Percentiles rank a stretch among this genome's conserved stretches.
These are phyloP conservation scores for Exophiala sp. DNA, from an alignment of 2,329 filamentous ascomycete genomes.

Conservation along the genomic window DNA sequence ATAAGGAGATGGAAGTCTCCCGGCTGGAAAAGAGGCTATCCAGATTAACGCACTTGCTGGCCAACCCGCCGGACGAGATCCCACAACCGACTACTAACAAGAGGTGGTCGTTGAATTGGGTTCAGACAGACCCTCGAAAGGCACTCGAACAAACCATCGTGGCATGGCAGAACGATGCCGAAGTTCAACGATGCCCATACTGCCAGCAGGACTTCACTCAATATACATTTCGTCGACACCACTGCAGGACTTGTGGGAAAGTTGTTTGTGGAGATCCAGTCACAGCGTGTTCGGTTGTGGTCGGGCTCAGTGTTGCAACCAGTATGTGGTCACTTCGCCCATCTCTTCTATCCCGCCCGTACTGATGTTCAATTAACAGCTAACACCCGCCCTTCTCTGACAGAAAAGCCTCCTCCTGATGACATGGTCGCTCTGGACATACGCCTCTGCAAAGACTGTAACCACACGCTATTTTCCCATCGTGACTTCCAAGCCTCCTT, in stretches of 20 bases:
- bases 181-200: conserved; percentile 76
- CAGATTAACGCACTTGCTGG: conserved; percentile 77
- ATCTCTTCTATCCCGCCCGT: conserved; percentile 4
- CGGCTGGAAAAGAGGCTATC: conserved; percentile 86
- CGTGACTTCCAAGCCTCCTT: conserved; percentile 71
- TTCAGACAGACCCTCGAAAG: conserved; percentile 69
- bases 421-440: conserved; percentile 64
- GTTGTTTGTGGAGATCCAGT: conserved; percentile 85
- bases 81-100: conserved; percentile 45
- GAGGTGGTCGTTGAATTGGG: conserved; percentile 50
- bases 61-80: conserved; percentile 62
- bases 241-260: conserved; percentile 86
- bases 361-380: conserved; percentile 24
- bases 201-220: conserved; percentile 93
- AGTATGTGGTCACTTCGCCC: conserved; percentile 41
- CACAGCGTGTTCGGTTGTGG: conserved; percentile 77
- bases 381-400: conserved; percentile 19
- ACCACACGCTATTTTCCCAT: conserved; percentile 61
- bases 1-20: conserved; percentile 79
- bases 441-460: conserved; percentile 89
- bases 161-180: conserved; percentile 86
- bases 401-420: conserved; percentile 33
- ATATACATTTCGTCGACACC: conserved; percentile 88
- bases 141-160: conserved; percentile 84
- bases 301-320: conserved; percentile 70